Evolutionary conservation across 805 yeast species (phyloP).

Genomic region (Zygotorulaspora sp.): DNA sequence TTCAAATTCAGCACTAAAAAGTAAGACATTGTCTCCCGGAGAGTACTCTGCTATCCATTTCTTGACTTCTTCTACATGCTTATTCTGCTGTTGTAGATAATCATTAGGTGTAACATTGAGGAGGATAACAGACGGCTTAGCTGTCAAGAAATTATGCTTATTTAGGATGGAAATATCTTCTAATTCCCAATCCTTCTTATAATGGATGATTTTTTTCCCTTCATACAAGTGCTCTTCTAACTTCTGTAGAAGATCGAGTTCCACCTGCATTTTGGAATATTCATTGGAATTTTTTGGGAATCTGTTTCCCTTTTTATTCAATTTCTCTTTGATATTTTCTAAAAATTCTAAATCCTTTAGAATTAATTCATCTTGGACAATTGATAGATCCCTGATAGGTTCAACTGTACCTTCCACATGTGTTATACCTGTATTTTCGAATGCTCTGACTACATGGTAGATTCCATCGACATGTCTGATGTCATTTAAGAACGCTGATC

Average conservation of each 20-base stretch:
- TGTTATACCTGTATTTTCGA: slow-evolving; percentile 69
- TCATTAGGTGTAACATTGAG: slow-evolving; percentile 72
- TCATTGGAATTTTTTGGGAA: slow-evolving; percentile 45
- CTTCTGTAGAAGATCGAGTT: slow-evolving; percentile 37
- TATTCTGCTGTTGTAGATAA: slow-evolving; percentile 49
- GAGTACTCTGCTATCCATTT: slow-evolving; percentile 65
- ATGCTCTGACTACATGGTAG: slow-evolving; percentile 73
- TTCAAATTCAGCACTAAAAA: slow-evolving; percentile 60
- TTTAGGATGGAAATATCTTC: slow-evolving; percentile 66
- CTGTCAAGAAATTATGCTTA: slow-evolving; percentile 69
- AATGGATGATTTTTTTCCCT: slow-evolving; percentile 50
- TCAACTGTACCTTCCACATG: slow-evolving; percentile 70
- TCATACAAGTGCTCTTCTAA: slow-evolving; percentile 50
- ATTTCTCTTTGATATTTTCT: slow-evolving; percentile 50
- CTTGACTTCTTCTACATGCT: slow-evolving; percentile 46
- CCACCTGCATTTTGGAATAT: slow-evolving; percentile 42
- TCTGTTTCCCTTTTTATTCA: slow-evolving; percentile 39
- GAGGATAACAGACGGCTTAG: slow-evolving; percentile 80
- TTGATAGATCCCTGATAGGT: slow-evolving; percentile 70
- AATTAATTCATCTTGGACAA: slow-evolving; percentile 70
- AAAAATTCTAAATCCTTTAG: slow-evolving; percentile 72
- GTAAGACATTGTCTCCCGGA: slow-evolving; percentile 63
- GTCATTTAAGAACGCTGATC: slow-evolving; percentile 74
- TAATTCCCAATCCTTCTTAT: slow-evolving; percentile 56
- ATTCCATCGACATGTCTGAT: slow-evolving; percentile 78